Evolutionary conservation across 2,329 filamentous ascomycete species (phyloP).

Genomic region (Aureobasidium sp.): DNA sequence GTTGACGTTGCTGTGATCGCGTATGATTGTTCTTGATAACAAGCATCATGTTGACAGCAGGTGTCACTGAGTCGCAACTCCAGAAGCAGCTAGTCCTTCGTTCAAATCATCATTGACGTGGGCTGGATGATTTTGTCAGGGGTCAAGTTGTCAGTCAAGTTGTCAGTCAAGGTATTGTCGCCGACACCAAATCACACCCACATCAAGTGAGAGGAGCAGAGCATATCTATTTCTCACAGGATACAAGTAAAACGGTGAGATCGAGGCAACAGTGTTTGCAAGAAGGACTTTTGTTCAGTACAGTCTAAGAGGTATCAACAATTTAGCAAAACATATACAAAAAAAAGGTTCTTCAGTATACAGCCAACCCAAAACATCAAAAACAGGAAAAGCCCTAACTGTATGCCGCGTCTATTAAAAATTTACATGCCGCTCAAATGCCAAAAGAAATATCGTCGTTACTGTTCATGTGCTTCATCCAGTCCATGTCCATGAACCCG

Average conservation of each 20-base stretch:
- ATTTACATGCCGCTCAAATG: not conserved
- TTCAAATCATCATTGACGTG: no score
- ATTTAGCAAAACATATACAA: no score
- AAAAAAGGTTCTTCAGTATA: not conserved
- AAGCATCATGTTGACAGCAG: no score
- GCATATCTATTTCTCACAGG: not conserved
- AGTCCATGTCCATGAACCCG: conserved; percentile 26
- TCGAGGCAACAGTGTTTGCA: not conserved
- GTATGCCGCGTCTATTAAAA: not conserved
- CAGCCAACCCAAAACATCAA: not conserved
- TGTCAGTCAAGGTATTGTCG: not conserved
- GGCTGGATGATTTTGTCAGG: no score
- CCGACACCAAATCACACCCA: not conserved
- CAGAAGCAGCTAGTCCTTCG: no score
- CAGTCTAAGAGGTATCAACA: not conserved
- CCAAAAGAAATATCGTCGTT: conserved; percentile 5
- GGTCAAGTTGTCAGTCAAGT: no score
- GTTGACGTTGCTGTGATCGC: not conserved
- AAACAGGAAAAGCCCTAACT: not conserved
- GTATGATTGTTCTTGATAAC: not conserved
- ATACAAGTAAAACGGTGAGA: not conserved
- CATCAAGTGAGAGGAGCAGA: no score
- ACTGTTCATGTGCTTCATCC: conserved; percentile 26
- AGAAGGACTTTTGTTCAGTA: not conserved
- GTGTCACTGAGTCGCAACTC: no score